Evolutionary conservation across 1,139 yeast genomes (phyloP).

Genomic region (Wickerhamiella infanticola): DNA sequence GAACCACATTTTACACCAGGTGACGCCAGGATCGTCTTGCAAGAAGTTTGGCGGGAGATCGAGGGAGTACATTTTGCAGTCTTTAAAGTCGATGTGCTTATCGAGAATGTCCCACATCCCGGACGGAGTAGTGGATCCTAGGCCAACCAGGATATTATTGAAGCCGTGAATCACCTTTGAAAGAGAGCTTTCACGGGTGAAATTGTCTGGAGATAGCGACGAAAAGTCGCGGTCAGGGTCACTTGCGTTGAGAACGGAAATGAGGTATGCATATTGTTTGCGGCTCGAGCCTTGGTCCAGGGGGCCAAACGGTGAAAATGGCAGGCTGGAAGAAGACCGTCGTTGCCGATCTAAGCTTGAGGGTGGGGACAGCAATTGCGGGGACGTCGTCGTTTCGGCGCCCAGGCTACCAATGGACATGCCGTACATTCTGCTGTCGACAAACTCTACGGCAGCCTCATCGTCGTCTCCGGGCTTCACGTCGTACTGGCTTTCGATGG

Average conservation of each 20-base stretch:
- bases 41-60: constrained; percentile 68
- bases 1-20: constrained; percentile 91
- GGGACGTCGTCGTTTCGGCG: not conserved
- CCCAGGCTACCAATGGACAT: constrained; percentile 1
- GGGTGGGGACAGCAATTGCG: constrained; percentile 4
- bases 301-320: constrained; percentile 81
- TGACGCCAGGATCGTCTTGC: constrained; percentile 50
- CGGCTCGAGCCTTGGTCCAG: constrained; percentile 69
- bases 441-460: constrained; percentile 1
- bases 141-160: constrained; percentile 62
- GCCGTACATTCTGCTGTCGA: constrained; percentile 1
- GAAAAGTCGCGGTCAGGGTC: constrained; percentile 95
- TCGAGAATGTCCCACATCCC: constrained; percentile 88
- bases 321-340: constrained; percentile 15
- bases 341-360: constrained; percentile 11
- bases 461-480: constrained; percentile 16
- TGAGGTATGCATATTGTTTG: constrained; percentile 76
- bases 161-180: constrained; percentile 52
- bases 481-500: constrained; percentile 69
- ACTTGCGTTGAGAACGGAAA: constrained; percentile 78
- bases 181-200: constrained; percentile 38
- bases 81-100: constrained; percentile 65
- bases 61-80: constrained; percentile 63
- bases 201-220: constrained; percentile 73
- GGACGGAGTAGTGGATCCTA: constrained; percentile 43